phyloP scores from a whole-genome alignment of 73 alveolate species.

The Paraurostyla sp. region DNA sequence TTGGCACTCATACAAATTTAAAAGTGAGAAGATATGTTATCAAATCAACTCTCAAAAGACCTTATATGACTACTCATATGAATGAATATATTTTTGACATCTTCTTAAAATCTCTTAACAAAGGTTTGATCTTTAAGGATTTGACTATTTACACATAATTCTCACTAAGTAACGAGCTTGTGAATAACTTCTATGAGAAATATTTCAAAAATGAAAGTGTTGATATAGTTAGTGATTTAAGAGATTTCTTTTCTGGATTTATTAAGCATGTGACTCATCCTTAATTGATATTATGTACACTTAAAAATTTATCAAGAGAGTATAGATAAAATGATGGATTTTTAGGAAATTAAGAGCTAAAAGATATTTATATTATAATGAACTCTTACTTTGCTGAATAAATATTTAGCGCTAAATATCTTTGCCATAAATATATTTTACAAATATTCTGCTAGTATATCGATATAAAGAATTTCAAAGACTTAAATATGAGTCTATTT shows the following conservation, averaged over 20 bases:
- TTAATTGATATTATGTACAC: conserved; percentile 35
- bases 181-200: conserved; percentile 32
- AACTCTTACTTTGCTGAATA: conserved; percentile 16
- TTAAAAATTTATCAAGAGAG: conserved; percentile 22
- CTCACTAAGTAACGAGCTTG: conserved; percentile 19
- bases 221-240: conserved; percentile 30
- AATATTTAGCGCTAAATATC: conserved; percentile 34
- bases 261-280: conserved; percentile 43
- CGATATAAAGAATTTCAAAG: not conserved
- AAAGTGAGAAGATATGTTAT: conserved; percentile 51
- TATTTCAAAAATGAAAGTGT: conserved; percentile 37
- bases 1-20: conserved; percentile 48
- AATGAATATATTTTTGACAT: conserved; percentile 15
- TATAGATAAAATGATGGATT: conserved; percentile 24
- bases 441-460: not conserved
- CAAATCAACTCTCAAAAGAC: conserved; percentile 16
- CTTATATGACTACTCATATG: conserved; percentile 40
- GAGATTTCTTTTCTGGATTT: not conserved
- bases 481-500: not conserved
- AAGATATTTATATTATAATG: not conserved
- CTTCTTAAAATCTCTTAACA: conserved; percentile 46
- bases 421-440: conserved; percentile 9
- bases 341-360: conserved; percentile 30
- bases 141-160: conserved; percentile 17
- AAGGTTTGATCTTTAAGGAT: conserved; percentile 52